Evolutionary conservation across 2,329 filamentous ascomycete species (phyloP).

Genomic region (Onygena corvina): DNA sequence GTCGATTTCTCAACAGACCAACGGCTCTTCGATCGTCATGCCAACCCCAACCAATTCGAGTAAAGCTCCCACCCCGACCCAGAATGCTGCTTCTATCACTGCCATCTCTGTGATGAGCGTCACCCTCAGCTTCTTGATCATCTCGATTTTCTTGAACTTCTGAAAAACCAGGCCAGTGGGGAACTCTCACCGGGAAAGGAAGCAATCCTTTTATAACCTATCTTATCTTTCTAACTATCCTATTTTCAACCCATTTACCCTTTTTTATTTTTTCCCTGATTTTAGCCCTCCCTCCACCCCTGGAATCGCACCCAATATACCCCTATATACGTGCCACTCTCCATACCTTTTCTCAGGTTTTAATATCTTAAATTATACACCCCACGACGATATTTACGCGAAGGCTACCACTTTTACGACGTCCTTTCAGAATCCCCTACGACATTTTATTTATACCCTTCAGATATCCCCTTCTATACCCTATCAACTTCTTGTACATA

Average conservation of each 20-base stretch:
- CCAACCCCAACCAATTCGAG: constrained; percentile 8
- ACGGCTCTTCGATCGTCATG: constrained; percentile 11
- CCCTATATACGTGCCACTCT: neutral
- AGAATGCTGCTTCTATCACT: constrained; percentile 12
- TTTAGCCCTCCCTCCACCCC: neutral
- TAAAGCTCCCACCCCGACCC: constrained; percentile 10
- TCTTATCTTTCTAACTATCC: neutral
- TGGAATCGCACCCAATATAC: neutral
- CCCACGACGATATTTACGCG: constrained; percentile 5
- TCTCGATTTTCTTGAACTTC: constrained; percentile 14
- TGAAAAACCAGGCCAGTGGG: constrained; percentile 5
- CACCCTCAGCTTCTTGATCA: constrained; percentile 16
- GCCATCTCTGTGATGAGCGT: constrained; percentile 17
- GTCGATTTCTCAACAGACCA: constrained; percentile 11
- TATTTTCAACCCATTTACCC: neutral
- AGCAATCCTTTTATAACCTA: neutral
- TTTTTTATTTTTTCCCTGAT: neutral
- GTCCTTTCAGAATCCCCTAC: neutral
- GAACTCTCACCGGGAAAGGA: neutral
- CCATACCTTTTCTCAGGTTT: no score
- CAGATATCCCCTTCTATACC: neutral
- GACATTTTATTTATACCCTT: constrained; percentile 7
- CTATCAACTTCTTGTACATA: constrained; percentile 2
- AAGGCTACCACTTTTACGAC: constrained; percentile 1
- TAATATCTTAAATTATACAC: neutral